Evolutionary conservation across 2,329 filamentous ascomycete species (phyloP), one percentile per base, ranked within the genome.

Genomic region (Phialemoniopsis sp.): DNA sequence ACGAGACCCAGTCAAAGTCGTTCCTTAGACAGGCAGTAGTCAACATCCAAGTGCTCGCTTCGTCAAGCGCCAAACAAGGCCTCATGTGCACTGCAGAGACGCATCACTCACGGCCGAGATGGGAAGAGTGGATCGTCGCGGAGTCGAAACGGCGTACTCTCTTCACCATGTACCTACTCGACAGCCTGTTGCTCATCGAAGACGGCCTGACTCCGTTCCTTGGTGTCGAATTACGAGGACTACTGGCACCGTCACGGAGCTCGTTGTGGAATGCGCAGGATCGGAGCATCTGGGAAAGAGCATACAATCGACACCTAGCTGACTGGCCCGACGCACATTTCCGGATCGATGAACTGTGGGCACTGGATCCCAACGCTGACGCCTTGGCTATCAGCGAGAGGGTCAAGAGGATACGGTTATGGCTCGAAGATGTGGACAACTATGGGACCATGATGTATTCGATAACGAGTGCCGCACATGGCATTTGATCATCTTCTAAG

Each of bases 51-150:
- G 10, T 26, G 21, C 21, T 26, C 10, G 21, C 21, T 6, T 26
- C 21, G 10, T 26, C 21, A 26, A 26, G 21, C 21, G 21, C 21
- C 21, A 26, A 26, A 10, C 21, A 26, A 28, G 73, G 73, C 0
- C 60, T 78, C 2, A 50, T 66, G 8, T 75, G 68, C 34, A 29
- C 44, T 1, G 63, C 64, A 1, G 73, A 77, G 39, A 49, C 56
- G 13, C 41, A 55, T 3, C 53, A 54, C 1, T 26, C 21, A 6
- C 21, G 21, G 6, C 21, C 21, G 6, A 42, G 50, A 0, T 77
- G 74, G 75, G 72, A 76, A 41, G 56, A 61, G 1, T 80, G 76
- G 76, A 66, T 77, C 5, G 51, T 73, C 1, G 67, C 67, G 0
- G 71, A 75, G 32, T 62, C 75, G 0, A 79, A 76, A 43, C 61